Conservation (phyloP, 441 rosid genomes). For the Daphne laureola region DNA sequence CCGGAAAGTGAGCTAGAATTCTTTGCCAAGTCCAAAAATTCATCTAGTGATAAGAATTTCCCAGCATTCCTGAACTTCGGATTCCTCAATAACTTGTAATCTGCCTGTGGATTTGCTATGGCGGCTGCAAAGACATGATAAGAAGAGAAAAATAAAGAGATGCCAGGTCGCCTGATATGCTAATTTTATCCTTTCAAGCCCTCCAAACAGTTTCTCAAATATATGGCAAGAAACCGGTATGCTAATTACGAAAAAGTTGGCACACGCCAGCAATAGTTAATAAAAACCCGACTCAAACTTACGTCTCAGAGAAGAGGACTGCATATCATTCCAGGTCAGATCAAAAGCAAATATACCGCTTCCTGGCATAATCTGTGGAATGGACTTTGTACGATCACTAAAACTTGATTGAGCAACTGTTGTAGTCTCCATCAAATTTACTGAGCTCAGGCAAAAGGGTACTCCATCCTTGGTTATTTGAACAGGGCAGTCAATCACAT, state of each 20-base stretch:
- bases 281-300: constrained; percentile 25
- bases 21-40: constrained; percentile 54
- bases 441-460: constrained; percentile 54
- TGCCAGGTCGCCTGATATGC: background rate
- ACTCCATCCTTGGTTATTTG: constrained; percentile 63
- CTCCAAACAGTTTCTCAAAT: background rate
- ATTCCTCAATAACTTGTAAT: constrained; percentile 28
- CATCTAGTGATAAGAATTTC: constrained; percentile 39
- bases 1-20: constrained; percentile 41
- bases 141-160: constrained; percentile 1
- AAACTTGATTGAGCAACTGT: constrained; percentile 31
- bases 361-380: constrained; percentile 29
- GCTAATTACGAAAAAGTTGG: background rate
- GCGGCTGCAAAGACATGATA: constrained; percentile 33
- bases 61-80: constrained; percentile 43
- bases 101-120: constrained; percentile 37
- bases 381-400: constrained; percentile 19
- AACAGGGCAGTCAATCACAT: constrained; percentile 70
- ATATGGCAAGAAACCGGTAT: background rate
- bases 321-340: constrained; percentile 57
- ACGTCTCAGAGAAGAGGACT: constrained; percentile 33
- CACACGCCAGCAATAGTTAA: background rate
- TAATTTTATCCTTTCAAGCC: background rate
- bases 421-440: constrained; percentile 48
- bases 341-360: constrained; percentile 48